phyloP scores from a whole-genome alignment of 1,139 yeast genomes.

The Saccharomycopsis hybrid region DNA sequence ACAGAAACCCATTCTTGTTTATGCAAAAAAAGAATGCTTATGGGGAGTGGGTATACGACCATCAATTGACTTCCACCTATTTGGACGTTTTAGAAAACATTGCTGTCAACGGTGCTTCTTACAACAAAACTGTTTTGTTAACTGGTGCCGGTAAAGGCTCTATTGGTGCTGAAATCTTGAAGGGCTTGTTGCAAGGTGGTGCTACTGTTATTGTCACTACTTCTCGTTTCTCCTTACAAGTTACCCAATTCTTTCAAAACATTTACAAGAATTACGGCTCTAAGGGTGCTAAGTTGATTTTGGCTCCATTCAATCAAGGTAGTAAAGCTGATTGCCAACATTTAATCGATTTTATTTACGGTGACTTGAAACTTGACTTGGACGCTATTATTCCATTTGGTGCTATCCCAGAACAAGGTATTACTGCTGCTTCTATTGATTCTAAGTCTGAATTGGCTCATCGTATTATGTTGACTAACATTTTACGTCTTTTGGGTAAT shows the following conservation, averaged over 20 bases:
- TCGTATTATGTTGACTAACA: constrained; percentile 95
- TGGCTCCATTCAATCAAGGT: constrained; percentile 98
- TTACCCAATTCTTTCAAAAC: constrained; percentile 92
- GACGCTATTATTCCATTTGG: constrained; percentile 96
- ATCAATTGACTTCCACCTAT: constrained; percentile 66
- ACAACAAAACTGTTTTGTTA: constrained; percentile 81
- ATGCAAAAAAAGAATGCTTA: constrained; percentile 67
- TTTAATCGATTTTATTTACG: constrained; percentile 78
- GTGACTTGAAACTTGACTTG: constrained; percentile 74
- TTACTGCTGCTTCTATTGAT: constrained; percentile 86
- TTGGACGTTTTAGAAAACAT: constrained; percentile 89
- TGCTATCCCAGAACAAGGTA: constrained; percentile 97
- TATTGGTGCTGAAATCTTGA: constrained; percentile 94
- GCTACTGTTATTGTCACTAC: constrained; percentile 96
- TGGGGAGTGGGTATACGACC: constrained; percentile 83
- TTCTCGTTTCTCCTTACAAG: constrained; percentile 88
- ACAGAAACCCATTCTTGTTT: constrained; percentile 92
- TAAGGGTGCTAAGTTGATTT: constrained; percentile 82
- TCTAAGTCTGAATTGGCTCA: constrained; percentile 97
- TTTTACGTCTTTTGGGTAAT: constrained; percentile 85
- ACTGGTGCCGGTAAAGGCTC: constrained; percentile 99
- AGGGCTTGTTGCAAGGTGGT: constrained; percentile 95
- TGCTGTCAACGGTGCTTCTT: constrained; percentile 88
- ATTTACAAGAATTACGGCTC: constrained; percentile 92
- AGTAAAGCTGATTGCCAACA: constrained; percentile 90